phyloP scores from a whole-genome alignment of 2,329 filamentous ascomycete species.

The Ramularia collo-cygni region DNA sequence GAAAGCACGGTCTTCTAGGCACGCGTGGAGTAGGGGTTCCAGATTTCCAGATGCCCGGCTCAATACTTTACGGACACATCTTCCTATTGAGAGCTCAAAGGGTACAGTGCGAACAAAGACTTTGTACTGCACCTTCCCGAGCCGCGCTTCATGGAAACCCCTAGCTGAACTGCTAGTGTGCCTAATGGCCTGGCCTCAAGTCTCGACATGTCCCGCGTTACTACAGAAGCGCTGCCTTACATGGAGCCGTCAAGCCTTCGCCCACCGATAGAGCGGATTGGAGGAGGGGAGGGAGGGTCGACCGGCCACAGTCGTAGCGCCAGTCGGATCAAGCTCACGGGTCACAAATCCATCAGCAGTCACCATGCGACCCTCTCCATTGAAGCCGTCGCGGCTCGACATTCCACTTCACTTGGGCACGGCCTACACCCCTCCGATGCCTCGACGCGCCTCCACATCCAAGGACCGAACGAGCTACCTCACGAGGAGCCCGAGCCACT shows the following conservation, averaged over 20 bases:
- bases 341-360: slow-evolving; percentile 40
- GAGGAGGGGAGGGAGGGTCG: background rate
- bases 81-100: too few relatives aligned
- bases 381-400: slow-evolving; percentile 66
- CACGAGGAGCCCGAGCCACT: slow-evolving; percentile 89
- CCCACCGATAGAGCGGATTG: too few relatives aligned
- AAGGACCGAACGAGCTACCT: slow-evolving; percentile 90
- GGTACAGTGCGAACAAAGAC: too few relatives aligned
- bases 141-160: too few relatives aligned
- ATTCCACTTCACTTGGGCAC: slow-evolving; percentile 75
- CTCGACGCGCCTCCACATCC: slow-evolving; percentile 65
- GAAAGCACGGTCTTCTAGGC: too few relatives aligned
- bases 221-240: slow-evolving; percentile 4
- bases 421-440: slow-evolving; percentile 79
- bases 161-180: too few relatives aligned
- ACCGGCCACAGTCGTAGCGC: slow-evolving; percentile 24
- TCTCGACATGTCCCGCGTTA: slow-evolving; percentile 2
- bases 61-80: too few relatives aligned
- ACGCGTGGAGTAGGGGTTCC: too few relatives aligned
- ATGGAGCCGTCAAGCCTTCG: too few relatives aligned
- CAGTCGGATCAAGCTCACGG: slow-evolving; percentile 25
- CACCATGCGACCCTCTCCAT: slow-evolving; percentile 62
- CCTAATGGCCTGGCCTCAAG: too few relatives aligned
- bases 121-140: too few relatives aligned
- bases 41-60: too few relatives aligned